Base-by-base conservation (phyloP, 73 alveolate genomes). In the Effrenium voratum region DNA sequence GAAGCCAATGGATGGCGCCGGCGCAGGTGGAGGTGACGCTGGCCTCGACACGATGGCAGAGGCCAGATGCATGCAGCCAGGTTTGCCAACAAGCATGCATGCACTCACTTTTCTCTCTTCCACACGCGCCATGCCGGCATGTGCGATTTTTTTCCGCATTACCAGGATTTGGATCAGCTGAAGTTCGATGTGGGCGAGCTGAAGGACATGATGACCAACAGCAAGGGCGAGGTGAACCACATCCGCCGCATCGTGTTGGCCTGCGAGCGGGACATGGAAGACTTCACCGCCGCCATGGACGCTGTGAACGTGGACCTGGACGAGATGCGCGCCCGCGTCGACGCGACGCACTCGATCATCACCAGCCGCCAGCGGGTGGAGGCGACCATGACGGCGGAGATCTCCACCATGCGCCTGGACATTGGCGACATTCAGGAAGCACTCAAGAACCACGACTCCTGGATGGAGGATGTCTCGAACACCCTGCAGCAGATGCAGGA, bases 261-360 rank as follows among this genome's bases (percentile, higher is more conserved):
- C 46, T 91, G 98, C 63, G 98, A 91, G 50, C 98, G 98, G n/a
- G 98, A 91, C 98, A 91, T 91, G 98, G 98, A 91, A 40, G 98
- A 91, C 80, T 91, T 70, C 98, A 91, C 98, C 28, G 91, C 98
- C 22, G 98, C 98, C 44, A 91, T 91, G 98, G 98, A 91, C 30
- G 98, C 98, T 16, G 98, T 91, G 82, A 91, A 91, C 46, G 98
- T 91, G 80, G 98, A 91, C 80, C 46, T 91, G 77, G 98, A 91
- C 38, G 98, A 91, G 98, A 91, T 91, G 98, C 98, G 98, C 36
- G 98, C 98, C 36, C 98, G 98, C 6, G 98, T 91, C 44, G 98
- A 91, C 36, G 98, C 98, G 43, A 91, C 98, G 46, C 98, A 91
- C 80, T 73, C 91, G 91, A 91, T 91, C 79, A 91, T 91, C 98